These are phyloP conservation scores for Staphylotrichum longicolle DNA, from an alignment of 495 filamentous ascomycete genomes.

Conservation along the genomic window DNA sequence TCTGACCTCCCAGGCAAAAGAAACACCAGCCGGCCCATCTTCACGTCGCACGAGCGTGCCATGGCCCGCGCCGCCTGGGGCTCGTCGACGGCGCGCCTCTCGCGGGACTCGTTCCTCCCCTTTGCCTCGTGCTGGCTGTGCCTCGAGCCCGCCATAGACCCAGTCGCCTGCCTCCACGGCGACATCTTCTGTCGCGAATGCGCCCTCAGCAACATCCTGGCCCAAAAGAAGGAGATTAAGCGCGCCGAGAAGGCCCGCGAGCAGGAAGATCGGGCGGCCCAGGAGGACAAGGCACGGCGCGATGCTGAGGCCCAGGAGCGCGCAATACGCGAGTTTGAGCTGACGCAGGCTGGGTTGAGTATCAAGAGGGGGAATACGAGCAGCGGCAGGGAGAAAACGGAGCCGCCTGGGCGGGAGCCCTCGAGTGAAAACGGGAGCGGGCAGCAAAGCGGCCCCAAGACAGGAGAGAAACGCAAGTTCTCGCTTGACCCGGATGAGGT, in stretches of 20 bases:
- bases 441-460: constrained; percentile 34
- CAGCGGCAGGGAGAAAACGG: constrained; percentile 30
- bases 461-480: constrained; percentile 71
- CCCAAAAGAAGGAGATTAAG: constrained; percentile 92
- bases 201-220: constrained; percentile 82
- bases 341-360: constrained; percentile 67
- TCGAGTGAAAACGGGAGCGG: neutral
- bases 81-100: constrained; percentile 77
- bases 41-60: constrained; percentile 87
- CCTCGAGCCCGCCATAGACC: constrained; percentile 76
- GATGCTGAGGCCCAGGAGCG: constrained; percentile 60
- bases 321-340: constrained; percentile 61
- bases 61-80: constrained; percentile 79
- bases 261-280: constrained; percentile 51
- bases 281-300: constrained; percentile 51
- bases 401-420: constrained; percentile 2
- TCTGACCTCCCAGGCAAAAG: constrained; percentile 65
- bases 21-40: constrained; percentile 94
- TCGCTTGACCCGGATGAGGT: constrained; percentile 81
- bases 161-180: constrained; percentile 70
- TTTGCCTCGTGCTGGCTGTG: constrained; percentile 91
- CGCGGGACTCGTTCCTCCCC: constrained; percentile 87
- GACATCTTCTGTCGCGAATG: constrained; percentile 98
- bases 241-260: constrained; percentile 68
- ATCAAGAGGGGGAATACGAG: constrained; percentile 44